Percentiles rank a stretch among this genome's conserved stretches.
Conservation (phyloP, 495 filamentous ascomycete genomes). For the Penicillium psychrofluorescens region DNA sequence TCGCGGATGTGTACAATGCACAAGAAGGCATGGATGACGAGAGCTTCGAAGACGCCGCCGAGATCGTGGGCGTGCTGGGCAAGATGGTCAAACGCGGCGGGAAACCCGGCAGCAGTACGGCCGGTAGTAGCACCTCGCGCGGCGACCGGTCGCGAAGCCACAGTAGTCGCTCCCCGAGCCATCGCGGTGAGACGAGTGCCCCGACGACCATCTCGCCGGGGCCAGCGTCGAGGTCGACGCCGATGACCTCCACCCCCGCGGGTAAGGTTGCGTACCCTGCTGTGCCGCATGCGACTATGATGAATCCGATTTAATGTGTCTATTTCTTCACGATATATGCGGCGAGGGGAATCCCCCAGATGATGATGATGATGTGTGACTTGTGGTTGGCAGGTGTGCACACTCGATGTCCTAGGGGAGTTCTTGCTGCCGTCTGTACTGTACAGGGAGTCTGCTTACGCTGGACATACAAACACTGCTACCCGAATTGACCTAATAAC, state of each 20-base stretch:
- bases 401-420: no score
- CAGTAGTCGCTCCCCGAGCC: conserved; percentile 23
- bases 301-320: conserved; percentile 34
- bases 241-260: conserved; percentile 3
- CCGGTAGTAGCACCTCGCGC: conserved; percentile 16
- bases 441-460: no score
- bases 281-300: conserved; percentile 29
- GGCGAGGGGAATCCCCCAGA: not conserved
- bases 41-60: conserved; percentile 72
- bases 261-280: conserved; percentile 14
- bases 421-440: no score
- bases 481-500: no score
- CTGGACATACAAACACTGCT: no score
- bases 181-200: conserved; percentile 16
- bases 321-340: conserved; percentile 3
- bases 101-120: conserved; percentile 27
- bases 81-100: conserved; percentile 69
- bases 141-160: conserved; percentile 25
- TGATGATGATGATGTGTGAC: not conserved
- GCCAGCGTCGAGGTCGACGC: conserved; percentile 16
- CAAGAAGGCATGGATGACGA: conserved; percentile 89
- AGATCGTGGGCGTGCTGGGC: conserved; percentile 64
- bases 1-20: conserved; percentile 85
- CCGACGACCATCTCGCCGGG: conserved; percentile 19
- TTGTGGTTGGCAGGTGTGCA: not conserved